phyloP scores from a whole-genome alignment of 164 flowering plant genomes.

The Berberis vulgaris region DNA sequence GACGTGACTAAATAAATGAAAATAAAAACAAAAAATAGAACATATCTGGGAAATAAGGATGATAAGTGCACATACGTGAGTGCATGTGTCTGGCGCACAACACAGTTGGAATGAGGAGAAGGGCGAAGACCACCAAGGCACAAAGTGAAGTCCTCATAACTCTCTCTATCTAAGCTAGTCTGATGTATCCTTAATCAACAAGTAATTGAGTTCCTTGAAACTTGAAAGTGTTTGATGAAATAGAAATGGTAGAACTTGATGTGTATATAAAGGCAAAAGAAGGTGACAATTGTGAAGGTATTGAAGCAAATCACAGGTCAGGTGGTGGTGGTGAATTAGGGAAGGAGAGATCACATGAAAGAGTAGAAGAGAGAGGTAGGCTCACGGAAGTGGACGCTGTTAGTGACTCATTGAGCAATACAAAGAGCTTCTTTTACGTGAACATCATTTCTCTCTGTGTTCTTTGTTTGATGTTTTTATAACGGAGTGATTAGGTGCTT shows the following conservation, averaged over 20 bases:
- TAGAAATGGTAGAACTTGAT: not conserved
- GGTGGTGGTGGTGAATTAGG: slow-evolving; percentile 2
- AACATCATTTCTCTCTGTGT: slow-evolving; percentile 1
- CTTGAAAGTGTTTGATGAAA: not conserved
- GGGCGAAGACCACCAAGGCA: slow-evolving; percentile 13
- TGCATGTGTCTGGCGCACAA: slow-evolving; percentile 23
- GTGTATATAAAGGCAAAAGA: slow-evolving; percentile 9
- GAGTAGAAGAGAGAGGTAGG: not conserved
- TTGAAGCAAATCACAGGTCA: slow-evolving; percentile 43
- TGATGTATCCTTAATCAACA: not conserved
- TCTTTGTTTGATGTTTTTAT: not conserved
- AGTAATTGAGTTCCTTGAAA: not conserved
- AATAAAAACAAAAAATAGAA: no score
- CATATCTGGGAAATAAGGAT: not conserved
- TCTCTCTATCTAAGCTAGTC: not conserved
- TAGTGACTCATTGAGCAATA: slow-evolving; percentile 9
- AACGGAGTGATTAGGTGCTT: slow-evolving; percentile 1
- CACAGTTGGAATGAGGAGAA: slow-evolving; percentile 19
- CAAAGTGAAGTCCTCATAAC: slow-evolving; percentile 18
- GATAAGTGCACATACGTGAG: slow-evolving; percentile 15
- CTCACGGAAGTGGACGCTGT: slow-evolving; percentile 8
- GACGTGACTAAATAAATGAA: no score
- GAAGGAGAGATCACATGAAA: slow-evolving; percentile 18
- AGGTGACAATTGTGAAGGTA: slow-evolving; percentile 7
- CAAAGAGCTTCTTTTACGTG: slow-evolving; percentile 28